Percentiles rank a stretch among this genome's conserved stretches.
Evolutionary conservation across 1,139 yeast genomes (phyloP).

Genomic region (Hanseniaspora sp.): DNA sequence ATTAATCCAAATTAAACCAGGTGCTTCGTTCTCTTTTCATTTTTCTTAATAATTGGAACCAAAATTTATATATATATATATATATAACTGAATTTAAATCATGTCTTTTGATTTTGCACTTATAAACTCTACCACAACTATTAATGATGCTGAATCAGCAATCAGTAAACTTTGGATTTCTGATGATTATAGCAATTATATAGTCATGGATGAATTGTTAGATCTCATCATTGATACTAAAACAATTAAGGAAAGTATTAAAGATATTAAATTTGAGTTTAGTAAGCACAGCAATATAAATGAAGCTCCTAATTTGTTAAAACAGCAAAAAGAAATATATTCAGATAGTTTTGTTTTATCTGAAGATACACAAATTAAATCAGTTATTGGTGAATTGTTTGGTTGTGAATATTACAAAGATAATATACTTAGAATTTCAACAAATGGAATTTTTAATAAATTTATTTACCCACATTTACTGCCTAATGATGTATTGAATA

Average conservation of each 20-base stretch:
- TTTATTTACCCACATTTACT: constrained; percentile 6
- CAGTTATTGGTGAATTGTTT: neutral
- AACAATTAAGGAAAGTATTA: neutral
- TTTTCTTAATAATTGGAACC: neutral
- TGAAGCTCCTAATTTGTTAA: neutral
- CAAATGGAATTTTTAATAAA: constrained; percentile 11
- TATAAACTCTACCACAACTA: neutral
- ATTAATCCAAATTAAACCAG: too few species aligned
- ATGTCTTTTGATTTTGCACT: neutral
- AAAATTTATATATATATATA: neutral
- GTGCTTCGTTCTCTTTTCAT: neutral
- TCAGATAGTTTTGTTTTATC: neutral
- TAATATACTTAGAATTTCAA: neutral
- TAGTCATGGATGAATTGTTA: constrained; percentile 7
- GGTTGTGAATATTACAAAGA: neutral
- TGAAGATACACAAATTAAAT: neutral
- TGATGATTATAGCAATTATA: neutral
- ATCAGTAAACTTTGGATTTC: neutral
- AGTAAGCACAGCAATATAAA: neutral
- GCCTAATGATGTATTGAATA: neutral
- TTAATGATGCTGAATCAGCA: neutral
- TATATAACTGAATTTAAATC: neutral
- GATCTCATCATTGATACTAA: constrained; percentile 1
- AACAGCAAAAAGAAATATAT: neutral
- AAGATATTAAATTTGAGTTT: neutral